A percentile compares a stretch with the other conserved stretches of the same genome.
Conservation (phyloP, 2,329 filamentous ascomycete genomes). For the Epichloe baconii region DNA sequence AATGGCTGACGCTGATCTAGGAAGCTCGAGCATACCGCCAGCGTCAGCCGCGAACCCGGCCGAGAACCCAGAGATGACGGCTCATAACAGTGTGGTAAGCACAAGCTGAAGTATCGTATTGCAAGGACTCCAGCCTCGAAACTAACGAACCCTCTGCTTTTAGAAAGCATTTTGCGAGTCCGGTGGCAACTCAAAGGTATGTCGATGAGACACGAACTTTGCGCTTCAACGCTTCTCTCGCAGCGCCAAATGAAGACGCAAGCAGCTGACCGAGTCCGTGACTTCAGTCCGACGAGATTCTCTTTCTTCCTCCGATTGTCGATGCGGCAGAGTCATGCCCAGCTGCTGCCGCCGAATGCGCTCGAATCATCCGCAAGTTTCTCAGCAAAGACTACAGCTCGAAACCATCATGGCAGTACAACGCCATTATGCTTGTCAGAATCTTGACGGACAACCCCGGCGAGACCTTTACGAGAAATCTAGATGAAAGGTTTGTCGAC, state of each 20-base stretch:
- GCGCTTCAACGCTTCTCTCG: neutral
- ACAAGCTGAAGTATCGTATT: slow-evolving; percentile 3
- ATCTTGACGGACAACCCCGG: slow-evolving; percentile 91
- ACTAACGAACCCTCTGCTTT: slow-evolving; percentile 12
- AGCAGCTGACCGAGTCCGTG: neutral
- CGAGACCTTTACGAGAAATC: slow-evolving; percentile 74
- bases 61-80: slow-evolving; percentile 56
- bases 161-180: slow-evolving; percentile 76
- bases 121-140: neutral
- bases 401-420: slow-evolving; percentile 70
- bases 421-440: slow-evolving; percentile 86
- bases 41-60: slow-evolving; percentile 19
- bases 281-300: slow-evolving; percentile 70
- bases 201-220: neutral
- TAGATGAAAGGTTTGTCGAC: slow-evolving; percentile 74
- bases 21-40: slow-evolving; percentile 4
- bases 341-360: slow-evolving; percentile 68
- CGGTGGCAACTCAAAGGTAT: slow-evolving; percentile 43
- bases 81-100: slow-evolving; percentile 52
- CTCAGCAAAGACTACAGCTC: slow-evolving; percentile 57
- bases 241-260: neutral
- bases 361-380: slow-evolving; percentile 68
- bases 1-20: neutral
- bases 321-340: slow-evolving; percentile 91
- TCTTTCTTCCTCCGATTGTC: slow-evolving; percentile 86